phyloP scores from a whole-genome alignment of 805 yeast genomes.

The Myxozyma udenii region DNA sequence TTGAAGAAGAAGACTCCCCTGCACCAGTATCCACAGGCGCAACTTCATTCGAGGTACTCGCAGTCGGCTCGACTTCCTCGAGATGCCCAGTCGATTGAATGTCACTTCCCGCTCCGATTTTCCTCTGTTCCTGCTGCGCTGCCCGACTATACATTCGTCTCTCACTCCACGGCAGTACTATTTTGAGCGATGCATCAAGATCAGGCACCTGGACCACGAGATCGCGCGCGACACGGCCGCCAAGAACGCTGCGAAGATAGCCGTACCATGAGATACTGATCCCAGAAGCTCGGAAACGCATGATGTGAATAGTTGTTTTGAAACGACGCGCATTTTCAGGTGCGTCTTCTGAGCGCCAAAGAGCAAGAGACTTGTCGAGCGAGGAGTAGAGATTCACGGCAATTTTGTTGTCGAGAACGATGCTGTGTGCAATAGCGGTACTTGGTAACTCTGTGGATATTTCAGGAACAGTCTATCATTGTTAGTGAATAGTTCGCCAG shows the following conservation, averaged over 20 bases:
- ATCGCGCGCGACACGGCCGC: constrained; percentile 35
- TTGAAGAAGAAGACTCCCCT: background rate
- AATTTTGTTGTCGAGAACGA: constrained; percentile 31
- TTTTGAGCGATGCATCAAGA: constrained; percentile 44
- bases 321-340: constrained; percentile 13
- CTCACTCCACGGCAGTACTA: constrained; percentile 46
- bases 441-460: constrained; percentile 31
- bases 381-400: constrained; percentile 57
- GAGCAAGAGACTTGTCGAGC: constrained; percentile 65
- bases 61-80: background rate
- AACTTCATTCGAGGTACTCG: background rate
- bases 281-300: constrained; percentile 52
- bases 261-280: constrained; percentile 64
- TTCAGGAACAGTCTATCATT: constrained; percentile 20
- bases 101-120: too few relatives aligned
- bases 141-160: constrained; percentile 1
- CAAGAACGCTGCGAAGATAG: constrained; percentile 51
- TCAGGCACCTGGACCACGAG: constrained; percentile 48
- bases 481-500: background rate
- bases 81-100: too few relatives aligned
- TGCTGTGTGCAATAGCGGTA: constrained; percentile 8
- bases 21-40: constrained; percentile 2
- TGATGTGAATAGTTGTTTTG: constrained; percentile 46
- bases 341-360: constrained; percentile 38
- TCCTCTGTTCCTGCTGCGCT: background rate